phyloP scores from a whole-genome alignment of 2,329 filamentous ascomycete species.

The Proliferodiscus dingleyae region DNA sequence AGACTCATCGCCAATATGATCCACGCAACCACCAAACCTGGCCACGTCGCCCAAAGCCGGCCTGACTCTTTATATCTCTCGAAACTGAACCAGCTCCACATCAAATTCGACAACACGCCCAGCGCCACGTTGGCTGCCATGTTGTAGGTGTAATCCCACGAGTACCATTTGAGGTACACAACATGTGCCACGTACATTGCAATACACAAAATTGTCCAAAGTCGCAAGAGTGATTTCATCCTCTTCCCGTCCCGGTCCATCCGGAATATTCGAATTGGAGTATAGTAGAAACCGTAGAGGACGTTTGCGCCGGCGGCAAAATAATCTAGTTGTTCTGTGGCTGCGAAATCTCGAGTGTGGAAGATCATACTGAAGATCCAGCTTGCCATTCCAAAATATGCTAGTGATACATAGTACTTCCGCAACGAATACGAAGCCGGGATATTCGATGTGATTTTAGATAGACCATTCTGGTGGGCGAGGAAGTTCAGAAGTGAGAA shows the following conservation, averaged over 20 bases:
- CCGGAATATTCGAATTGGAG: conserved; percentile 75
- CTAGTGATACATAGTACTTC: conserved; percentile 74
- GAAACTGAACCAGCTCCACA: conserved; percentile 85
- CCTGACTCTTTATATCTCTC: conserved; percentile 66
- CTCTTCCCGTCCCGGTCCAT: conserved; percentile 56
- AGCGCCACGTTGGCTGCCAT: conserved; percentile 90
- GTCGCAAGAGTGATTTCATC: conserved; percentile 47
- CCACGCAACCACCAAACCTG: conserved; percentile 87
- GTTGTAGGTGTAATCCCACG: conserved; percentile 96
- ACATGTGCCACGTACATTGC: conserved; percentile 72
- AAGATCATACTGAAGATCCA: conserved; percentile 92
- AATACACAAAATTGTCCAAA: conserved; percentile 73
- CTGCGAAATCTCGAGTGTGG: conserved; percentile 78
- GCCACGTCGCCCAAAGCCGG: conserved; percentile 80
- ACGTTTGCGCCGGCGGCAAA: conserved; percentile 88
- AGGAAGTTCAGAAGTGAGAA: conserved; percentile 90
- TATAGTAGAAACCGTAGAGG: conserved; percentile 86
- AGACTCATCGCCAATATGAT: conserved; percentile 90
- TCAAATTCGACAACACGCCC: conserved; percentile 71
- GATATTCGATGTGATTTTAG: conserved; percentile 63
- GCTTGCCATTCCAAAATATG: conserved; percentile 73
- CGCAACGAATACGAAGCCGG: conserved; percentile 70
- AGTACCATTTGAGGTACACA: conserved; percentile 75
- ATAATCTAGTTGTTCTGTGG: conserved; percentile 94
- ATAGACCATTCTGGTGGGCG: conserved; percentile 75